A percentile compares a stretch with the other conserved stretches of the same genome.
Evolutionary conservation across 805 yeast genomes (phyloP).

Genomic region (Lipomyces anomalus): DNA sequence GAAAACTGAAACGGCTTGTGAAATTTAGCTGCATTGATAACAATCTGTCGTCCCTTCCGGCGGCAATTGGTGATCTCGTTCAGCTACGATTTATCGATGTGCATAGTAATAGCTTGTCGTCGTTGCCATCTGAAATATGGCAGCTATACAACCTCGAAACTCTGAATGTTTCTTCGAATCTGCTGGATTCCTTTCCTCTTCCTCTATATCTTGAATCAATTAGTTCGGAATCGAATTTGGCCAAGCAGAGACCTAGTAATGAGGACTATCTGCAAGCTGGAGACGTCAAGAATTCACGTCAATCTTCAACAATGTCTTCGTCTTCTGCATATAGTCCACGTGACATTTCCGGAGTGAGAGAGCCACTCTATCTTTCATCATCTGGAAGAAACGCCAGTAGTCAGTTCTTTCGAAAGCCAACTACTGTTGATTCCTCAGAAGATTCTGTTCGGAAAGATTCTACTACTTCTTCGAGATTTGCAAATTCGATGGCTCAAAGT

Average conservation of each 20-base stretch:
- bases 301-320: constrained; percentile 12
- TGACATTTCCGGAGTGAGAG: constrained; percentile 1
- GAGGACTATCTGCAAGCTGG: not conserved
- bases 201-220: constrained; percentile 11
- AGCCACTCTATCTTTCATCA: too few species aligned
- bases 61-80: constrained; percentile 52
- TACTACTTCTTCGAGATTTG: constrained; percentile 10
- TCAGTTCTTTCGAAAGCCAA: not conserved
- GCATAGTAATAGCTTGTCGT: constrained; percentile 76
- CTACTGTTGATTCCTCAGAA: too few species aligned
- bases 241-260: constrained; percentile 13
- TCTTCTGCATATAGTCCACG: constrained; percentile 12
- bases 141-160: constrained; percentile 48
- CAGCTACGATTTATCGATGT: constrained; percentile 65
- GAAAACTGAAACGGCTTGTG: constrained; percentile 51
- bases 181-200: constrained; percentile 53
- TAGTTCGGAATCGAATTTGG: constrained; percentile 1
- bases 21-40: constrained; percentile 69
- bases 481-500: constrained; percentile 40
- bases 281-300: not conserved
- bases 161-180: constrained; percentile 70
- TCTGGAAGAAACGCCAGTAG: not conserved
- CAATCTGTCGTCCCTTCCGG: constrained; percentile 66
- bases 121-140: constrained; percentile 65
- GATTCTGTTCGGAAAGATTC: constrained; percentile 19